Evolutionary conservation across 148 eudicot species (phyloP).

Genomic region (Polygonum maritimum): DNA sequence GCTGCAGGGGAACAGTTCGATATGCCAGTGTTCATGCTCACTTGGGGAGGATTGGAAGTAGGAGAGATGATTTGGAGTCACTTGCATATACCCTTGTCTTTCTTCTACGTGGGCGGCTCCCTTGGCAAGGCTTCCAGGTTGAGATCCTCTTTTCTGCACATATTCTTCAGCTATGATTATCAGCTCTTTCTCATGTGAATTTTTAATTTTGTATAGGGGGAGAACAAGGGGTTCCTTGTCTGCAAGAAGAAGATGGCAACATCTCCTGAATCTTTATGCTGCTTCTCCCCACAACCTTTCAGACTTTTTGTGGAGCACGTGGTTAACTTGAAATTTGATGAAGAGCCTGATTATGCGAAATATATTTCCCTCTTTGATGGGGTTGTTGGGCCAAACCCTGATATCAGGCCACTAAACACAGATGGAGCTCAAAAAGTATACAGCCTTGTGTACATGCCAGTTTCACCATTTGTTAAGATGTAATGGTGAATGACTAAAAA

Average conservation of each 20-base stretch:
- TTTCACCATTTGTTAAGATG: not conserved
- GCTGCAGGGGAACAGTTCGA: constrained; percentile 78
- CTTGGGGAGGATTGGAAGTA: constrained; percentile 86
- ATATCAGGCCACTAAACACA: constrained; percentile 84
- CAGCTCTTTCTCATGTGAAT: constrained; percentile 4
- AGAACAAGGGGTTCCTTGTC: constrained; percentile 86
- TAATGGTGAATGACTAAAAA: not conserved
- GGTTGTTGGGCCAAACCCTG: constrained; percentile 88
- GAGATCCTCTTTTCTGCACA: constrained; percentile 1
- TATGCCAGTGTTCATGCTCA: constrained; percentile 99
- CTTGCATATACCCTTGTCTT: constrained; percentile 90
- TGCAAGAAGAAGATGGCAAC: constrained; percentile 98
- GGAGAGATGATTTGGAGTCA: constrained; percentile 95
- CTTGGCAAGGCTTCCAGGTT: constrained; percentile 97
- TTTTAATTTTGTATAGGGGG: constrained; percentile 43
- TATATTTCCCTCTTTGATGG: constrained; percentile 88
- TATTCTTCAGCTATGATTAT: constrained; percentile 1
- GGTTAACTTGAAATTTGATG: constrained; percentile 89
- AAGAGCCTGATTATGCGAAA: constrained; percentile 88
- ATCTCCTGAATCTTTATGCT: constrained; percentile 75
- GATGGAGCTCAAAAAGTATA: constrained; percentile 96
- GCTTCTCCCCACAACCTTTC: constrained; percentile 77
- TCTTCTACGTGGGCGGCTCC: constrained; percentile 88
- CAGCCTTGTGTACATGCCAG: not conserved
- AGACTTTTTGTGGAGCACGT: constrained; percentile 70